Evolutionary conservation across 345 rosid species (phyloP), one percentile per base, ranked within the genome.

Genomic region (Odontarrhena argentea): DNA sequence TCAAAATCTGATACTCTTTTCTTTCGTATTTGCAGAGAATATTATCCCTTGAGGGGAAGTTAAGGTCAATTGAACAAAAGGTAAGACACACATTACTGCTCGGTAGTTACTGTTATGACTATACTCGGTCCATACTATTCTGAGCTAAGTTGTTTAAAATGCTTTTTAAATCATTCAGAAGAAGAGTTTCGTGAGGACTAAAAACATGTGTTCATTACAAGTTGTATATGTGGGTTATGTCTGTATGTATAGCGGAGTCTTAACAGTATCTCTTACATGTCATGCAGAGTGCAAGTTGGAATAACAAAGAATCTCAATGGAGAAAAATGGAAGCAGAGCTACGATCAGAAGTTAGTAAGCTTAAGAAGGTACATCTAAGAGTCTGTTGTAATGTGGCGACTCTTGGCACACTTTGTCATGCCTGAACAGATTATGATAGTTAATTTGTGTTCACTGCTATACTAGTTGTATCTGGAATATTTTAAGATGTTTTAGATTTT

Each of bases 41-140:
- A 58, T 78, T 47, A 68, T 77, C 57, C 54, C 85, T 89, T 11
- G 97, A 87, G 81, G 65, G 70, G 40, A 85, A 83, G 65, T 86
- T 91, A 75, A 78, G 72, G 58, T 81, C 80, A 68, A 56, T 85
- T 14, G 83, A 84, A 76, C 80, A 78, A 73, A 78, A 83, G 96
- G 96, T 87, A 74, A 9, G 66, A 43, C 10, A 24, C 10, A 24
- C 3, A 32, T 66, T 54, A 60, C 55, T 30, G 30, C 38, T 56
- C 2, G 3, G 7, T 41, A 7, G 40, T 56, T 60, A 40, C 41
- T 54, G 53, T 44, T 25, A 25, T 68, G 14, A 50, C 25, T 37
- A 28, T 35, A 38, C 24, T 36, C 18, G 25, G 3, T 67, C 13
- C 6, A 7, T 2, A 13, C 22, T 61, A 14, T 45, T 45, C 34